Evolutionary conservation across 2,329 filamentous ascomycete species (phyloP), one percentile per base, ranked within the genome.

Genomic region (Metarhizium sp.): DNA sequence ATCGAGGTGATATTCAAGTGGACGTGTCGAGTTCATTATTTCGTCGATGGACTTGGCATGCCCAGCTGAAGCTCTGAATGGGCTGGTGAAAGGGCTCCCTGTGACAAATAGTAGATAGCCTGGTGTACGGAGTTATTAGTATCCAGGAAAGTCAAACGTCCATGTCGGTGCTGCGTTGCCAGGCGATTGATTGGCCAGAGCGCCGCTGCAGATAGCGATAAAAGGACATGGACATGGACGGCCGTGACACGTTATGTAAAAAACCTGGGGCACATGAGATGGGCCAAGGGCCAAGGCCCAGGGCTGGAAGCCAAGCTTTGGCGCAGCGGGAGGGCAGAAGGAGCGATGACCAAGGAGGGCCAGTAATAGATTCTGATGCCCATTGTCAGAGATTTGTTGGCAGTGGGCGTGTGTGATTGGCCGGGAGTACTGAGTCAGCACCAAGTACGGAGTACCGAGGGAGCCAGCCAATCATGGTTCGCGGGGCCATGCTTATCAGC

Each of bases 291-390:
- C 25, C 25, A 25, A 25, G 25, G 25, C 25, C 25, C 25, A 25
- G 25, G 25, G 25, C 25, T 25, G 25, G 25, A 25, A 25, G 25
- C 25, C 4, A 25, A 25, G 25, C 25, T 25, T 25, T 25, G 4
- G 25, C 25, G 25, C 4, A 25, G 25, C 25, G 25, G 25, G 25
- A 25, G 25, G 25, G 25, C 25, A 25, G 25, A 25, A 25, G 25
- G 43, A 47, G 36, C n/a, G 16, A 56, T 56, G 45, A 55, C 50
- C 45, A 52, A 47, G 46, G 45, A 36, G 46, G 54, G 54, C 51
- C 46, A 56, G 50, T 56, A 52, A 53, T 53, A 45, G 55, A 56
- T 56, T 56, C 46, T 18, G 29, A 53, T 38, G 54, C 42, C 46
- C 25, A 38, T 47, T 50, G 54, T 56, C 54, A 56, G 25, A 25